Base-by-base conservation (phyloP, 805 yeast species). In the Kluyveromyces lactis region DNA sequence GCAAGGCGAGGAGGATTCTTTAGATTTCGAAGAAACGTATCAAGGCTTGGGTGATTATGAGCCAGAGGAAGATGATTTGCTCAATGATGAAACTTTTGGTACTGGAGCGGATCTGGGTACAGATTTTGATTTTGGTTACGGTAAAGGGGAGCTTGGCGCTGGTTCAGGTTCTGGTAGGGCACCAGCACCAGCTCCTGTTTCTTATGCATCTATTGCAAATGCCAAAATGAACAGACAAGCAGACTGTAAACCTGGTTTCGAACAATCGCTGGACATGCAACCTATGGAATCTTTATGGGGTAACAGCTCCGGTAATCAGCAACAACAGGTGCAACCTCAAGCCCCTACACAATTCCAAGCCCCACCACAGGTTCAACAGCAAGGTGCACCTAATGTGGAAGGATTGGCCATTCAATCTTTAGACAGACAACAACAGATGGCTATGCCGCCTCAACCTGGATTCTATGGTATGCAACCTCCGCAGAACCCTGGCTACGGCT, bases 11-110 rank as follows among this genome's bases (percentile, higher is more conserved):
- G 49, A 43, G 9, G 53, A 51, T 50, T 66, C 73, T 8, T 69
- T 75, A 56, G 87, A 84, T 56, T 86, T 86, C 56, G 94, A 86
- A 52, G 94, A 86, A 26, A 79, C 90, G 15, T 84, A 83, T 59
- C 84, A 78, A 41, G 89, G 90, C 2, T 69, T 81, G 40, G 94
- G 86, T 4, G 84, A 77, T n/a, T 69, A 66, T 35, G 72, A 69
- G 26, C 84, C 77, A 42, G 81, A 74, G 24, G 89, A 81, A 35
- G 95, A 86, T 55, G 92, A 82, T 28, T 69, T 50, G 38, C 46
- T 61, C 42, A 52, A 63, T 42, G 44, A 49, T 34, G 61, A 59
- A 43, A 56, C 63, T 2, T 55, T 58, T 52, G 62, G 59, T 31
- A 50, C 51, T 38, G 50, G 51, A 42, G 53, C 53, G 16, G 55